phyloP scores from a whole-genome alignment of 164 flowering plant species.

The Cinnamomum chago region DNA sequence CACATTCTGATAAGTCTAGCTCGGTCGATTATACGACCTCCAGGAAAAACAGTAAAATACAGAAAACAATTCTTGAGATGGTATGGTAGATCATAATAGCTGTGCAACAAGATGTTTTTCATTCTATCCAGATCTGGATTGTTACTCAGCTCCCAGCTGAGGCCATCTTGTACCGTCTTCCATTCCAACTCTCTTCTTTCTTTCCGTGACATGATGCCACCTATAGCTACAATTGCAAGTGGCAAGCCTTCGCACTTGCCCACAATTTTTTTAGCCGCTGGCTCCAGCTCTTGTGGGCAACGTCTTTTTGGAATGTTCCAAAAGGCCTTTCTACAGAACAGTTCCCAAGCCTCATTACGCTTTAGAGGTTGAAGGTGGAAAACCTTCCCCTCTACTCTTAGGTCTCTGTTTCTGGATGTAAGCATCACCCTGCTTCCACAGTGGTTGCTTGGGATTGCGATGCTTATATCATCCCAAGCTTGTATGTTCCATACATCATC shows the following conservation, averaged over 20 bases:
- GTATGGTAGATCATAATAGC: slow-evolving; percentile 16
- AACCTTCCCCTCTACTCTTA: slow-evolving; percentile 13
- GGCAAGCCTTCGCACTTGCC: slow-evolving; percentile 25
- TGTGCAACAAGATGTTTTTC: slow-evolving; percentile 3
- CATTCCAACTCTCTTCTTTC: slow-evolving; percentile 9
- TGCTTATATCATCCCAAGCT: not conserved
- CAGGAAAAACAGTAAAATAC: slow-evolving; percentile 20
- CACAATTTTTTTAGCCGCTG: slow-evolving; percentile 3
- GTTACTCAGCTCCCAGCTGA: slow-evolving; percentile 15
- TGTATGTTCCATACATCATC: slow-evolving; percentile 39
- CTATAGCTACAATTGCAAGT: slow-evolving; percentile 20
- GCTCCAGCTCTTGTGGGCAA: not conserved
- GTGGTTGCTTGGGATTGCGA: not conserved
- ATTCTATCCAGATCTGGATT: not conserved
- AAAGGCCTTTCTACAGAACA: slow-evolving; percentile 8
- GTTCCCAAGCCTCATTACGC: too few relatives aligned
- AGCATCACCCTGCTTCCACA: slow-evolving; percentile 30
- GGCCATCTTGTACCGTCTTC: slow-evolving; percentile 5
- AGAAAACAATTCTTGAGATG: slow-evolving; percentile 21
- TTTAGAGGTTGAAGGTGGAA: not conserved
- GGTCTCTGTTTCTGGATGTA: slow-evolving; percentile 28
- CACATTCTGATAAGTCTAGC: slow-evolving; percentile 17
- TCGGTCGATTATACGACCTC: slow-evolving; percentile 6
- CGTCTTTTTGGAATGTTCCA: not conserved
- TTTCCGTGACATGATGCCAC: slow-evolving; percentile 6